Base-by-base conservation (phyloP, 768 basidiomycete genomes). In the Leccinum imitatum region DNA sequence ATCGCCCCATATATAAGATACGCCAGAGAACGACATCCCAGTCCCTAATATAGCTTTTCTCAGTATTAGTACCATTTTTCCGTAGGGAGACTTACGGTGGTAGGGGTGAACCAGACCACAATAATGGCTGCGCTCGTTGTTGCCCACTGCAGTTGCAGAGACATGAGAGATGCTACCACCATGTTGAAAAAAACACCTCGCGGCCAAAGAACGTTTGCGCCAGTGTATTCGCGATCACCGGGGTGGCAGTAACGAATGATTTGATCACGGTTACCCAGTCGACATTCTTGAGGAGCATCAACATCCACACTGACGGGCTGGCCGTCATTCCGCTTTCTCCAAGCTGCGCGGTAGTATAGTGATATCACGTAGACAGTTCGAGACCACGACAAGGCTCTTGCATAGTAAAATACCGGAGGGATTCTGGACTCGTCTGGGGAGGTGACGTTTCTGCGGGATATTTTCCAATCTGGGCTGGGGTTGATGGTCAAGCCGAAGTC, bases 1-100 rank as follows among this genome's bases (percentile, higher is more conserved):
- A 68, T 4, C 6, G 41, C 13, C 2, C 65, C 77, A 17, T 76
- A 77, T 13, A 68, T 44, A 37, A 75, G 19, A 51, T 75, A 77
- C 1, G 68, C 65, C 0, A 64, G 58, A 2, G 75, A 77, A 57
- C 75, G 73, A 48, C 77, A 77, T 7, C 76, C 77, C 3, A 77
- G 37, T n/a, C 71, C 69, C 70, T 67, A 19, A 35, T 8, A 35
- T 6, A 7, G 53, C 10, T 13, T 41, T 8, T 4, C 21, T 37
- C 9, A 54, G 15, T 48, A 25, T 54, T 3, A 13, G 4, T 8
- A 17, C 37, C 31, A 35, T 41, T 31, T 14, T 41, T 39, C 3
- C 1, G 0, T 9, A 2, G 7, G 35, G 25, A 56, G 19, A 65
- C 66, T 57, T 37, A 68, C 69, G 2, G 59, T 60, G 1, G 75